Evolutionary conservation across 208 protist genomes (phyloP), one percentile per base, ranked within the genome.

Genomic region (Novymonas esmeraldas): DNA sequence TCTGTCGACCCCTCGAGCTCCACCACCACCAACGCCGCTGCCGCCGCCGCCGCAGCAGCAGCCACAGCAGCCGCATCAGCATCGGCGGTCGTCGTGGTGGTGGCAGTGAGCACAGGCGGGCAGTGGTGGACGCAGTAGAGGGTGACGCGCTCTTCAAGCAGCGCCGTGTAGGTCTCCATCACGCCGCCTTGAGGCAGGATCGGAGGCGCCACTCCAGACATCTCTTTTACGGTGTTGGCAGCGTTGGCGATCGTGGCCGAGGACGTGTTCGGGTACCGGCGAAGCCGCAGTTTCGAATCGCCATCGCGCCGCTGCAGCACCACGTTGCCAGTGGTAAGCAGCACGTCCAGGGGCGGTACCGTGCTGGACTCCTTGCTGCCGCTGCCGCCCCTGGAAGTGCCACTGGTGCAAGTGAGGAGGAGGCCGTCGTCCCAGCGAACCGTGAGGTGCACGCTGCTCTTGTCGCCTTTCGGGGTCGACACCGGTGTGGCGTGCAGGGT

Each of bases 371-470:
- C 72, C 5, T 22, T 38, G 42, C 44, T 28, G 57, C 36, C 41
- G 28, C 51, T 38, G 11, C 34, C 48, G 3, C 28, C 16, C n/a
- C 56, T 24, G 14, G 11, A 26, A 18, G 33, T 67, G 54, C 28
- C 50, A 33, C 33, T 58, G 1, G 70, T 84, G 70, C 84, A 87
- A 7, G 89, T 90, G 31, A 93, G 54, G 6, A 81, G 75, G 3
- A 93, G 64, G 6, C 86, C 86, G 51, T 95, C 89, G 65, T 93
- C 86, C 72, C 87, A 95, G 13, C 79, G 65, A 7, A 87, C 70
- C 66, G 76, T 81, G 44, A 71, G 73, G 57, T 78, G 62, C 42
- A 63, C 70, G 33, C n/a, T n/a, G n/a, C n/a, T n/a, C n/a, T 36
- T 26, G 49, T 3, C 2, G 36, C 24, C 54, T 41, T 41, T 46